Conservation (phyloP, 306 rosid genomes). For the Herpetospermum pedunculosum region DNA sequence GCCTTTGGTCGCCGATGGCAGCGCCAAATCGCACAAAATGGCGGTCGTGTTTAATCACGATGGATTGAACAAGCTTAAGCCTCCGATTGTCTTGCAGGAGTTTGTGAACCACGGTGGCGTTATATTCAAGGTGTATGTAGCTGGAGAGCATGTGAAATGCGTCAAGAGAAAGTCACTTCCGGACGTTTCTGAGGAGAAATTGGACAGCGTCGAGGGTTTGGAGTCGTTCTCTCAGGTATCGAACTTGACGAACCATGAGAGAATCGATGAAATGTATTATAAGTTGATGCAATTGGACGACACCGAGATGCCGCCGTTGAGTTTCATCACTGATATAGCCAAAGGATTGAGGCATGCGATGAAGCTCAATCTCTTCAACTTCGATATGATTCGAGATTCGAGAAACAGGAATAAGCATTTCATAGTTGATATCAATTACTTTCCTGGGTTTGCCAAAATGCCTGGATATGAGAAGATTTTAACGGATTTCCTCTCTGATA, state of each 20-base stretch:
- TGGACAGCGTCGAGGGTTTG: constrained; percentile 39
- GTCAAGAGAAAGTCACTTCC: constrained; percentile 87
- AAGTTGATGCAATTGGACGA: constrained; percentile 65
- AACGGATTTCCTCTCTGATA: constrained; percentile 74
- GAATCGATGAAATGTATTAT: constrained; percentile 55
- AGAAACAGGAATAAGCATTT: constrained; percentile 63
- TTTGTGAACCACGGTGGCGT: constrained; percentile 93
- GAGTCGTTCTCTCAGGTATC: constrained; percentile 79
- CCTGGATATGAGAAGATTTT: constrained; percentile 67
- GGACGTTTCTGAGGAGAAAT: constrained; percentile 58
- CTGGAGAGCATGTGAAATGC: constrained; percentile 55
- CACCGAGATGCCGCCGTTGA: constrained; percentile 71
- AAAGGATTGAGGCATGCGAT: constrained; percentile 44
- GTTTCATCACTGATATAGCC: constrained; percentile 52
- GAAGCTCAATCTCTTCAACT: constrained; percentile 68
- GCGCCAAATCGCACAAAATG: constrained; percentile 88
- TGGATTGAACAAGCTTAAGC: constrained; percentile 51
- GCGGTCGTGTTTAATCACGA: constrained; percentile 54
- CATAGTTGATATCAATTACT: constrained; percentile 81
- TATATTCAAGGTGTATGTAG: constrained; percentile 83
- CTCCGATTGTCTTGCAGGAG: constrained; percentile 80
- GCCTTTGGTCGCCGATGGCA: constrained; percentile 83
- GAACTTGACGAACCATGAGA: constrained; percentile 44
- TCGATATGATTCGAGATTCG: constrained; percentile 75
- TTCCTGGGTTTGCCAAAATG: constrained; percentile 98